Percentiles rank a stretch among this genome's conserved stretches.
Evolutionary conservation across 345 rosid species (phyloP).

Genomic region (Litchi chinensis): DNA sequence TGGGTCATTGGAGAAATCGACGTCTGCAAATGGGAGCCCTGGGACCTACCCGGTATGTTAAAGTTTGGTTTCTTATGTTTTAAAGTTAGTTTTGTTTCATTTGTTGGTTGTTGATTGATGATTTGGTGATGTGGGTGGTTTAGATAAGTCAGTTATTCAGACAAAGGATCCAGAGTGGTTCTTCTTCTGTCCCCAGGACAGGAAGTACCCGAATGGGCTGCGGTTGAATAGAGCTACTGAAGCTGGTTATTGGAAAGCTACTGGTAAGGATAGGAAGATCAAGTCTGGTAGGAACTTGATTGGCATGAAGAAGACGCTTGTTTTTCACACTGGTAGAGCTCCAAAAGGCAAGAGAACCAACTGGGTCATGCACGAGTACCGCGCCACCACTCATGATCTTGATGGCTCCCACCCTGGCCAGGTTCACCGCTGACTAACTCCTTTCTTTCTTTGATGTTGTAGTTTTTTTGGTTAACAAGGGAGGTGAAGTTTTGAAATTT

Average conservation of each 20-base stretch:
- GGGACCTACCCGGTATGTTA: slow-evolving; percentile 84
- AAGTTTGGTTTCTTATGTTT: not conserved
- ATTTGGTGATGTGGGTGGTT: not conserved
- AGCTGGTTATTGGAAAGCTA: slow-evolving; percentile 94
- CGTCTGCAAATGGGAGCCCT: slow-evolving; percentile 90
- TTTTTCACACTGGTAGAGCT: slow-evolving; percentile 86
- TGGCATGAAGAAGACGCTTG: slow-evolving; percentile 92
- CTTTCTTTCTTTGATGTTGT: not conserved
- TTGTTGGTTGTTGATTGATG: not conserved
- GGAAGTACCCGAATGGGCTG: slow-evolving; percentile 83
- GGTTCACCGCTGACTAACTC: slow-evolving; percentile 31
- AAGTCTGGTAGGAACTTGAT: slow-evolving; percentile 57
- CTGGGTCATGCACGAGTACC: slow-evolving; percentile 97
- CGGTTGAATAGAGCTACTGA: slow-evolving; percentile 81
- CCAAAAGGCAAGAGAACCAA: slow-evolving; percentile 70
- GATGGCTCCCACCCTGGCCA: slow-evolving; percentile 84
- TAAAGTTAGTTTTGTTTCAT: not conserved
- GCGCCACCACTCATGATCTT: slow-evolving; percentile 64
- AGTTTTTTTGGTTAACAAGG: no score
- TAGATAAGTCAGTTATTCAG: slow-evolving; percentile 60
- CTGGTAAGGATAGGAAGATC: slow-evolving; percentile 81
- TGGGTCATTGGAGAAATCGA: slow-evolving; percentile 74
- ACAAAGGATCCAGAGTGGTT: slow-evolving; percentile 85
- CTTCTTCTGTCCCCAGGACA: slow-evolving; percentile 90
- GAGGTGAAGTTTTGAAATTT: no score